Evolutionary conservation across 1,284 basidiomycete genomes (phyloP).

Genomic region (Meira nashicola): DNA sequence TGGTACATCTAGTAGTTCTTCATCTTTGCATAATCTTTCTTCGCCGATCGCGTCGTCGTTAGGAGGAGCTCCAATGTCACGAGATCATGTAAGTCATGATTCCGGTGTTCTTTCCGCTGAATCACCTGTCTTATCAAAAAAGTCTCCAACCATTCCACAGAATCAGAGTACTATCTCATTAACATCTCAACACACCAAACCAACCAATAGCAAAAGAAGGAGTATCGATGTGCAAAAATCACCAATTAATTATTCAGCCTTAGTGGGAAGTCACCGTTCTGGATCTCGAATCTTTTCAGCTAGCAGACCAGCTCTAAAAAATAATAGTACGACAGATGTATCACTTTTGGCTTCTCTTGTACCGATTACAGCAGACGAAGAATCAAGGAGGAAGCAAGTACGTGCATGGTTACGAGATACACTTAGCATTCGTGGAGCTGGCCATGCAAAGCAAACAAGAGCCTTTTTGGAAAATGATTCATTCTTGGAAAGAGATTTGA

Average conservation of each 20-base stretch:
- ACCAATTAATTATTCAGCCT: not conserved
- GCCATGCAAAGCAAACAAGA: slow-evolving; percentile 38
- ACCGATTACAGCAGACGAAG: slow-evolving; percentile 22
- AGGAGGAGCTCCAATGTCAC: not conserved
- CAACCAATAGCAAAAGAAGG: not conserved
- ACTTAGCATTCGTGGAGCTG: slow-evolving; percentile 41
- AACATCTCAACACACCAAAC: not conserved
- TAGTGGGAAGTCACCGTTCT: not conserved
- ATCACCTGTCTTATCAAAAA: too few relatives aligned
- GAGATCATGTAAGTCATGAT: not conserved
- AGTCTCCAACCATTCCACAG: not conserved
- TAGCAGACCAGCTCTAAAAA: not conserved
- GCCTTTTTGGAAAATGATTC: slow-evolving; percentile 41
- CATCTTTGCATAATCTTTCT: not conserved
- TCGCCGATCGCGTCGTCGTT: not conserved
- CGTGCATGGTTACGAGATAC: slow-evolving; percentile 48
- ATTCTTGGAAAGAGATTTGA: slow-evolving; percentile 34
- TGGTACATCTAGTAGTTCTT: not conserved
- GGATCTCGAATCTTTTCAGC: too few relatives aligned
- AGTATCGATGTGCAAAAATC: not conserved
- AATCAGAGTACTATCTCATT: not conserved
- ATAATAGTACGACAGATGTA: not conserved
- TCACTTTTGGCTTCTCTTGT: not conserved
- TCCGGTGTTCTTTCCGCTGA: too few relatives aligned
- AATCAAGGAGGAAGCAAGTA: slow-evolving; percentile 41